Evolutionary conservation across 345 rosid species (phyloP).

Genomic region (Heritiera littoralis): DNA sequence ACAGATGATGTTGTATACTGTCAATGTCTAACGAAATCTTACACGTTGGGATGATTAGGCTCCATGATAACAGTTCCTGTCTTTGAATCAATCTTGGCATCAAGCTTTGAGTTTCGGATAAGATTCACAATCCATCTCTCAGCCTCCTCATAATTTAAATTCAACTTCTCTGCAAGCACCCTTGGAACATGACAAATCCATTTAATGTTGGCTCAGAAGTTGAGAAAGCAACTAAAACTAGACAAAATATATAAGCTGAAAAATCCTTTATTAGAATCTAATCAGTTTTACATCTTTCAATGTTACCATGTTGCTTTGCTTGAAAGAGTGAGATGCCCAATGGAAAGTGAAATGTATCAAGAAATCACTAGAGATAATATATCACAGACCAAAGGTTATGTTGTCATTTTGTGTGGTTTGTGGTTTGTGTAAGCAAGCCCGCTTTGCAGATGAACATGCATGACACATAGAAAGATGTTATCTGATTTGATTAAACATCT

Average conservation of each 20-base stretch:
- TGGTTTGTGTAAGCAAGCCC: background rate
- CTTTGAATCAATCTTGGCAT: conserved; percentile 90
- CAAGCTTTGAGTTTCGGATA: conserved; percentile 91
- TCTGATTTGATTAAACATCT: background rate
- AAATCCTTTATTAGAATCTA: background rate
- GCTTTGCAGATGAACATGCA: background rate
- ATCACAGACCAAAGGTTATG: background rate
- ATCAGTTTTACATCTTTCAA: background rate
- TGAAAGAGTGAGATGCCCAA: background rate
- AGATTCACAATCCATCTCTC: conserved; percentile 99
- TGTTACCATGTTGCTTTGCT: background rate
- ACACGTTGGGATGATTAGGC: conserved; percentile 83
- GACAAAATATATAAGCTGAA: background rate
- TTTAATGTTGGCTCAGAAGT: background rate
- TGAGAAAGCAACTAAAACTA: background rate
- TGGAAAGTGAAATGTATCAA: background rate
- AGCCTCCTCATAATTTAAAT: conserved; percentile 86
- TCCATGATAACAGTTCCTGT: conserved; percentile 86
- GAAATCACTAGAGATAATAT: background rate
- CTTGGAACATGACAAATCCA: conserved; percentile 32
- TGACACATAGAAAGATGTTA: background rate
- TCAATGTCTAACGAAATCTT: conserved; percentile 30
- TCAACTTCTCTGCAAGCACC: conserved; percentile 89
- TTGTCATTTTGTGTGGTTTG: background rate
- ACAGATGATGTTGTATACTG: background rate